phyloP scores from a whole-genome alignment of 257 asterid species.

The Przewalskia tangutica region DNA sequence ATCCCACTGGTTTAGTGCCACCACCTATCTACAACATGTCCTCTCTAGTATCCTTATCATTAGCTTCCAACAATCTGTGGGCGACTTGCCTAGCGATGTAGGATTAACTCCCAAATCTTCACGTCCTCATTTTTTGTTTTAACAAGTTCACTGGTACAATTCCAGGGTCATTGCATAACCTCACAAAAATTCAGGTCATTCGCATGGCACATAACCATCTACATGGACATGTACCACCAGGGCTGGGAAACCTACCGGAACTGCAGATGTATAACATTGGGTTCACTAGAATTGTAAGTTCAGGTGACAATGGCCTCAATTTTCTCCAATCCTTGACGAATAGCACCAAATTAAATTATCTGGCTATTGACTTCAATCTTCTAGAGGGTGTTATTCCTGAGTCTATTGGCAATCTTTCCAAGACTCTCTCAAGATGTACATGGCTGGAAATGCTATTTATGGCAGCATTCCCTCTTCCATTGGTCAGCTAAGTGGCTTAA shows the following conservation, averaged over 20 bases:
- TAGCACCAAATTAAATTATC: constrained; percentile 35
- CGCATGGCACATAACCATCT: constrained; percentile 41
- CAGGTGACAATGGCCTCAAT: constrained; percentile 22
- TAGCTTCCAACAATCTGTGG: constrained; percentile 33
- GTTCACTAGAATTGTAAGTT: constrained; percentile 29
- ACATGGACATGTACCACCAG: constrained; percentile 54
- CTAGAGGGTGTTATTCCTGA: constrained; percentile 42
- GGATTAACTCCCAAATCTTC: constrained; percentile 46
- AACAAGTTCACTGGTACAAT: constrained; percentile 48
- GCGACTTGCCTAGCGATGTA: constrained; percentile 33
- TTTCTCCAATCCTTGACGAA: constrained; percentile 32
- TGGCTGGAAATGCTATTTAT: constrained; percentile 34
- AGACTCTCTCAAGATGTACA: constrained; percentile 26
- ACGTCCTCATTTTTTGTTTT: constrained; percentile 31
- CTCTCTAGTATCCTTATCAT: constrained; percentile 28
- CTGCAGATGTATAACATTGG: constrained; percentile 45
- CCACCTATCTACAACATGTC: constrained; percentile 33
- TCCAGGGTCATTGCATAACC: constrained; percentile 54
- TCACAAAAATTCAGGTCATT: constrained; percentile 39
- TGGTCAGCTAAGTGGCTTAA: constrained; percentile 34
- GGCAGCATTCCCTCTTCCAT: constrained; percentile 45
- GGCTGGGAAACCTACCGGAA: constrained; percentile 47
- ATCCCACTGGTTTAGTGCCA: constrained; percentile 41
- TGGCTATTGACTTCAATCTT: constrained; percentile 39
- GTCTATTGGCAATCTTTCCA: constrained; percentile 46